Evolutionary conservation across 2,329 filamentous ascomycete genomes (phyloP), one percentile per base, ranked within the genome.

Genomic region (Colletotrichum chrysophilum): DNA sequence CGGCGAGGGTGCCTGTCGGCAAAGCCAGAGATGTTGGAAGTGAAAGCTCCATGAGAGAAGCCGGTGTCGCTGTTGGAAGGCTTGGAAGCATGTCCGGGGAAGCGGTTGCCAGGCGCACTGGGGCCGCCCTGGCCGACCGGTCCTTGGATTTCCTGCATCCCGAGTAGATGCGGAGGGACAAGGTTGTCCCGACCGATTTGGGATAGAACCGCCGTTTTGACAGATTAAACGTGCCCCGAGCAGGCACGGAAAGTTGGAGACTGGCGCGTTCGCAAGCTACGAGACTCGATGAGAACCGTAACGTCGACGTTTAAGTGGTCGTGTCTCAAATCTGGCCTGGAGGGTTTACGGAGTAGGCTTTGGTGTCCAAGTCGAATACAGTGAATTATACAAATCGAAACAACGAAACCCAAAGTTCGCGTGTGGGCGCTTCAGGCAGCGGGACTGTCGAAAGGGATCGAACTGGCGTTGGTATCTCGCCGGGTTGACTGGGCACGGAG

Each of bases 11-110:
- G 95, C 81, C 96, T 93, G 84, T 98, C 96, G 78, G 93, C 94
- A 82, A 98, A 98, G 76, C 95, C 94, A 80, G 92, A 91, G 79
- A 96, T 90, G 86, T 98, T 97, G 73, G 95, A 96, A 82, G 93
- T 93, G 86, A 97, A 98, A 75, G 96, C 96, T 78, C 95, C 95
- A 84, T 98, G 96, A 65, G 96, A 98, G 86, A 98, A 98, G 78
- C 95, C 96, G 64, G 95, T 97, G 80, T 96, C 94, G 83, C 95
- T 92, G 85, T 91, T 95, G 78, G 94, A 94, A 77, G 95, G 93
- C 88, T 97, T 97, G 72, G 94, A 95, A 77, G 92, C 91, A 81
- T 94, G 92, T 79, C 93, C 92, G 55, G 87, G 88, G 81, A 94
- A 94, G 87, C 91, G 94, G 84, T 83, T 89, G 81, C 82, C 88